Evolutionary conservation across 148 eudicot genomes (phyloP).

Genomic region (Vaccinium darrowii): DNA sequence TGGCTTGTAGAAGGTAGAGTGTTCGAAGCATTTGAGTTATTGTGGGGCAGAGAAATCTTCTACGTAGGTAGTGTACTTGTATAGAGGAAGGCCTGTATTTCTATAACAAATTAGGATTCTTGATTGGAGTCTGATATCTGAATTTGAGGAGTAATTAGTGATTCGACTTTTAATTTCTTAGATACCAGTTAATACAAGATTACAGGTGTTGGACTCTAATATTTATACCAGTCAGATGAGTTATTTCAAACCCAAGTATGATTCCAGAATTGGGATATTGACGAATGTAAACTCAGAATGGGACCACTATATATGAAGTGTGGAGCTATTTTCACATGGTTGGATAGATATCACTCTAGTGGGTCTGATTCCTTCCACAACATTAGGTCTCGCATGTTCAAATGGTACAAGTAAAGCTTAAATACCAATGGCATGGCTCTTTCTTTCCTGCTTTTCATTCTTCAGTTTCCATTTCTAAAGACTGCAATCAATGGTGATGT

Average conservation of each 20-base stretch:
- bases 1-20: neutral
- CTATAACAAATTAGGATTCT: neutral
- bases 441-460: neutral
- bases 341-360: neutral
- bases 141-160: neutral
- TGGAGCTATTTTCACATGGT: neutral
- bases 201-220: neutral
- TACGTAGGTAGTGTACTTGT: neutral
- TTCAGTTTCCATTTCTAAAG: neutral
- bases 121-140: neutral
- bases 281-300: neutral
- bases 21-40: neutral
- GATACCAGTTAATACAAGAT: neutral
- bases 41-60: neutral
- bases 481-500: neutral
- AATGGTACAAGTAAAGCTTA: conserved; percentile 11
- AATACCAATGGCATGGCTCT: neutral
- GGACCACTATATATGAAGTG: neutral
- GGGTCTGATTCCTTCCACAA: neutral
- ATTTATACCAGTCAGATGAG: neutral
- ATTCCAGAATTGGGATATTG: neutral
- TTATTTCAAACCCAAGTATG: neutral
- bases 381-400: neutral
- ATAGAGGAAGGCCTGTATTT: neutral
- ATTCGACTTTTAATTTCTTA: neutral